A percentile compares a stretch with the other conserved stretches of the same genome.
These are phyloP conservation scores for Corylus americana DNA, from an alignment of 306 rosid genomes.

Conservation along the genomic window DNA sequence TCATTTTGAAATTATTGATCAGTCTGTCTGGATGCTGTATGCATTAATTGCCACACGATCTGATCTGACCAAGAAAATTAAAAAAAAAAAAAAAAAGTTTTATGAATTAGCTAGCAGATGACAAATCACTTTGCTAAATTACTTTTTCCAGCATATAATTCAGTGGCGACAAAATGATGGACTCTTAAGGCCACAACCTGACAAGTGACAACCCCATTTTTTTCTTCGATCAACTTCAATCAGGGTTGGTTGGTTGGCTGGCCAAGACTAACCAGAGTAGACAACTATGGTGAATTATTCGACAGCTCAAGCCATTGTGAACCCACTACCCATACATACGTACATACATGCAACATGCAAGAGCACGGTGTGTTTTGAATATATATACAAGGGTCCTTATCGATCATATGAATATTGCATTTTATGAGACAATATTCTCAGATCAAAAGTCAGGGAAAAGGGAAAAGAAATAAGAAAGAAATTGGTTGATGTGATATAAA, in stretches of 20 bases:
- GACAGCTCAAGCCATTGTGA: background rate
- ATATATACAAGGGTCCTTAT: background rate
- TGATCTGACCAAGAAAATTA: no score
- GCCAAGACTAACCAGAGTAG: no score
- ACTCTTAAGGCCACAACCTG: slow-evolving; percentile 3
- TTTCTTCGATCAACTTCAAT: background rate
- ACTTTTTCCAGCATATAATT: background rate
- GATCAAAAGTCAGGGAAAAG: no score
- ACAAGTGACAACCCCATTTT: background rate
- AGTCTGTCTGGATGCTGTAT: background rate
- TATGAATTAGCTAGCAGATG: no score
- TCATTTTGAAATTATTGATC: slow-evolving; percentile 20
- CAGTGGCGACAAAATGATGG: background rate
- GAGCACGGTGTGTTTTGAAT: background rate
- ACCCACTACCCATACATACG: background rate
- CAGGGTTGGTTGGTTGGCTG: background rate
- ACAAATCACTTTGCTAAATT: background rate
- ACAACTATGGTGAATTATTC: background rate
- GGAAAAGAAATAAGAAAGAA: no score
- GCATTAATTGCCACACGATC: background rate
- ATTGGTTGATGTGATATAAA: no score
- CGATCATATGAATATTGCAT: no score
- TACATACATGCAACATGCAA: no score
- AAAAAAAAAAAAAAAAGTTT: background rate
- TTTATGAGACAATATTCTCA: no score